phyloP scores from a whole-genome alignment of 345 rosid genomes.

The Iberis pinnata region DNA sequence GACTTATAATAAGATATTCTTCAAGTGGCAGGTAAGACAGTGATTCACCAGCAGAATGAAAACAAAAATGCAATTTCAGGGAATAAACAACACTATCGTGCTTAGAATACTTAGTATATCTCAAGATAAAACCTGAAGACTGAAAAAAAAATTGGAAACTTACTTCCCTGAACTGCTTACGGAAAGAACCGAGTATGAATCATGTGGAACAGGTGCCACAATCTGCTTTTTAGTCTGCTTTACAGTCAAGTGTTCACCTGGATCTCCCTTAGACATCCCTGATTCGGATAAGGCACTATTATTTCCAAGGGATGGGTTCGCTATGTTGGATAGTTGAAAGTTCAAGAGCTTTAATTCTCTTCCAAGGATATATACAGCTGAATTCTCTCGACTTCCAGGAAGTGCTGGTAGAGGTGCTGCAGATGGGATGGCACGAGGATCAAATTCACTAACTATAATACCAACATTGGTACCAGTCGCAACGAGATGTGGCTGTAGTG shows the following conservation, averaged over 20 bases:
- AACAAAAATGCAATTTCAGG: neutral
- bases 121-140: constrained; percentile 8
- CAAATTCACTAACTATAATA: constrained; percentile 90
- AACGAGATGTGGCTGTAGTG: constrained; percentile 95
- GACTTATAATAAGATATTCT: neutral
- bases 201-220: constrained; percentile 92
- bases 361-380: constrained; percentile 78
- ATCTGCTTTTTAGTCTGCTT: constrained; percentile 86
- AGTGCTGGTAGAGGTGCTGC: constrained; percentile 79
- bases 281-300: constrained; percentile 79
- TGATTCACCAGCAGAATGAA: constrained; percentile 11
- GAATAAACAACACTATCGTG: neutral
- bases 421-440: constrained; percentile 86
- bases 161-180: constrained; percentile 97
- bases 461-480: constrained; percentile 95
- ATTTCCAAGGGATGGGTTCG: constrained; percentile 82
- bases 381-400: constrained; percentile 84
- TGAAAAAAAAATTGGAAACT: constrained; percentile 31
- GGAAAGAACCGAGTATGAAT: constrained; percentile 91
- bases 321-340: constrained; percentile 75
- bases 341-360: constrained; percentile 80
- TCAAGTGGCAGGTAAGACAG: too few species aligned
- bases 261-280: constrained; percentile 75
- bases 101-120: constrained; percentile 5
- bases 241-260: constrained; percentile 61